phyloP scores from a whole-genome alignment of 2,329 filamentous ascomycete species.

The Phoma sp. region DNA sequence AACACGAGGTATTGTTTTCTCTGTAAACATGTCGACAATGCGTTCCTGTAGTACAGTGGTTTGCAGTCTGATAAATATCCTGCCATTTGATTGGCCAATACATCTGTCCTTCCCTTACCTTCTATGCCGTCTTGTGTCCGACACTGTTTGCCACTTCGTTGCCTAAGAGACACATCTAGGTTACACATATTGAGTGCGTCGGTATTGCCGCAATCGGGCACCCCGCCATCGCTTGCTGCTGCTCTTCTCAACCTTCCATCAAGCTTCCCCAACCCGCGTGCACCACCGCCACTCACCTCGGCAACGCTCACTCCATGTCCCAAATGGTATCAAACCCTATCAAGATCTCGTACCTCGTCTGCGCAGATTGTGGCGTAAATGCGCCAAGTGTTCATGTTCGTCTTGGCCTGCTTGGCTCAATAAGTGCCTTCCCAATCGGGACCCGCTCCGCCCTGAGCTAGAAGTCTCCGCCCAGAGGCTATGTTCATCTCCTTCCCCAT shows the following conservation, averaged over 20 bases:
- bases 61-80: not conserved
- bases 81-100: not conserved
- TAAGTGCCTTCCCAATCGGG: constrained; percentile 37
- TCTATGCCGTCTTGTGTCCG: not conserved
- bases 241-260: not conserved
- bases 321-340: not conserved
- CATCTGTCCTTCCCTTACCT: not conserved
- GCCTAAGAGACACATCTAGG: not conserved
- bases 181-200: not conserved
- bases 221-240: not conserved
- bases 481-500: constrained; percentile 31
- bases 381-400: constrained; percentile 8
- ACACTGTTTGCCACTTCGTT: constrained; percentile 1
- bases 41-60: not conserved
- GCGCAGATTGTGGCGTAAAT: constrained; percentile 24
- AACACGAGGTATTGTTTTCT: too few relatives aligned
- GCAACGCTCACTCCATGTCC: constrained; percentile 2
- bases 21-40: too few relatives aligned
- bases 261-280: constrained; percentile 8
- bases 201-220: not conserved
- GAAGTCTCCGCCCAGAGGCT: constrained; percentile 21
- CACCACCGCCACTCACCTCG: constrained; percentile 9
- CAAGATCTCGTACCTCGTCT: constrained; percentile 8
- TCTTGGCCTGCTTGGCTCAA: constrained; percentile 23
- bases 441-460: constrained; percentile 13